A percentile compares a stretch with the other conserved stretches of the same genome.
Evolutionary conservation across 2,329 filamentous ascomycete genomes (phyloP).

Genomic region (Geosmithia morbida): DNA sequence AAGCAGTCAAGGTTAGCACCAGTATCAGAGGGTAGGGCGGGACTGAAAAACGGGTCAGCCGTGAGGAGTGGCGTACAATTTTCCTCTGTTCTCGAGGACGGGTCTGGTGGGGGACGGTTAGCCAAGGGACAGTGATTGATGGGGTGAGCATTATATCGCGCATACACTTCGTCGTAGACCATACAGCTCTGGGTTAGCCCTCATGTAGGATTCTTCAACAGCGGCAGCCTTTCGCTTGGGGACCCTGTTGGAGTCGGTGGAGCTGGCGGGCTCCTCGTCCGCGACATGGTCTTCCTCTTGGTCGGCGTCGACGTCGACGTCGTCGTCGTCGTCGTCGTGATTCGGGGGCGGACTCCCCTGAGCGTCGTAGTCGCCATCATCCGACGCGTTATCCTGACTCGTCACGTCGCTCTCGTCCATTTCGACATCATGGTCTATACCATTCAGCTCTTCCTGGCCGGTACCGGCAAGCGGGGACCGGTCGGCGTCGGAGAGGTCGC

Average conservation of each 20-base stretch:
- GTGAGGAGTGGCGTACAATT: slow-evolving; percentile 29
- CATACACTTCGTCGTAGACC: slow-evolving; percentile 77
- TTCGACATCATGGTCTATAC: slow-evolving; percentile 21
- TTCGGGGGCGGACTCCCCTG: slow-evolving; percentile 37
- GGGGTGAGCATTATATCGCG: neutral
- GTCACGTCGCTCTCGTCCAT: slow-evolving; percentile 32
- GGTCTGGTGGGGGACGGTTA: slow-evolving; percentile 26
- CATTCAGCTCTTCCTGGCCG: slow-evolving; percentile 24
- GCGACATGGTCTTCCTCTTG: slow-evolving; percentile 4
- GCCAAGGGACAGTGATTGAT: slow-evolving; percentile 5
- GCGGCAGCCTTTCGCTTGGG: slow-evolving; percentile 58
- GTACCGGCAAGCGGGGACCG: slow-evolving; percentile 27
- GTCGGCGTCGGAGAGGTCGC: slow-evolving; percentile 34
- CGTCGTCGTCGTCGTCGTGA: slow-evolving; percentile 22
- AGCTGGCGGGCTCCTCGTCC: slow-evolving; percentile 48
- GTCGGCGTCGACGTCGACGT: slow-evolving; percentile 18
- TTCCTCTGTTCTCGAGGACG: slow-evolving; percentile 43
- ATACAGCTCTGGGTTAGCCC: slow-evolving; percentile 87
- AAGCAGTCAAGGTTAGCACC: neutral
- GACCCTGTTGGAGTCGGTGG: slow-evolving; percentile 53
- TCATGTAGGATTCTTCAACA: slow-evolving; percentile 71
- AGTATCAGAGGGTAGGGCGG: neutral
- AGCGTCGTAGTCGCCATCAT: slow-evolving; percentile 66
- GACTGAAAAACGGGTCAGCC: neutral
- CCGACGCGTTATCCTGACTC: slow-evolving; percentile 40